These are phyloP conservation scores for Volvox carteri DNA, from an alignment of 163 green algal species.

Conservation along the genomic window DNA sequence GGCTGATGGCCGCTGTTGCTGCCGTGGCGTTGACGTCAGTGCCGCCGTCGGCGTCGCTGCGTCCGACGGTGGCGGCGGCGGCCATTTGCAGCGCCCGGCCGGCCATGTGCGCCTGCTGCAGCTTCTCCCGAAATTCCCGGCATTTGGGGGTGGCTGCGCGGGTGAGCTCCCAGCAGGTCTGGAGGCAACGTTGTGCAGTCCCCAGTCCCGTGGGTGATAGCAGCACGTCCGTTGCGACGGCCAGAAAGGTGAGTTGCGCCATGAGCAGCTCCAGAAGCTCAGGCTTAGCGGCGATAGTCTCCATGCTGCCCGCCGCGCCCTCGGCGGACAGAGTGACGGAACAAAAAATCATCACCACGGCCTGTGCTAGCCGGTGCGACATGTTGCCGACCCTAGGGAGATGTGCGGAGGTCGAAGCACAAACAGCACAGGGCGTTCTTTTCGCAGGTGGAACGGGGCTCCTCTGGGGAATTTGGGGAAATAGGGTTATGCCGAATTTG, in stretches of 20 bases:
- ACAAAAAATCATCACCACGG: slow-evolving; percentile 33
- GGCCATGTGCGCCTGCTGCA: not conserved
- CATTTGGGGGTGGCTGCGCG: slow-evolving; percentile 8
- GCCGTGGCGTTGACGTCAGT: not conserved
- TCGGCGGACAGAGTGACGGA: not conserved
- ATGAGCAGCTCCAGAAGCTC: slow-evolving; percentile 15
- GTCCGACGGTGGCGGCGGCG: not conserved
- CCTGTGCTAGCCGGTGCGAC: not conserved
- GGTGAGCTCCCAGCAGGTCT: slow-evolving; percentile 49
- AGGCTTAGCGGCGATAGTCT: not conserved
- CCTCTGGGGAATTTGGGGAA: no score
- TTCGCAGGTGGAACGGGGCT: no score
- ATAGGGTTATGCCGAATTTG: no score
- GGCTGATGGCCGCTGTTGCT: not conserved
- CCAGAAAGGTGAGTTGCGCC: slow-evolving; percentile 13
- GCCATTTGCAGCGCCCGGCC: slow-evolving; percentile 14
- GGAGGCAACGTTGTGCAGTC: slow-evolving; percentile 41
- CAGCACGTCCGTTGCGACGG: not conserved
- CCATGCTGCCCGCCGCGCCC: not conserved
- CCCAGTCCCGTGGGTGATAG: not conserved
- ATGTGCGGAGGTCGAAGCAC: no score
- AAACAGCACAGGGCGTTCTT: no score
- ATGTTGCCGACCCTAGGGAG: slow-evolving; percentile 17
- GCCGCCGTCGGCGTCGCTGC: not conserved
- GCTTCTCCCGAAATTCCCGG: slow-evolving; percentile 31